Percentiles rank a stretch among this genome's conserved stretches.
These are phyloP conservation scores for Penicillium coffeae DNA, from an alignment of 495 filamentous ascomycete species.

Conservation along the genomic window DNA sequence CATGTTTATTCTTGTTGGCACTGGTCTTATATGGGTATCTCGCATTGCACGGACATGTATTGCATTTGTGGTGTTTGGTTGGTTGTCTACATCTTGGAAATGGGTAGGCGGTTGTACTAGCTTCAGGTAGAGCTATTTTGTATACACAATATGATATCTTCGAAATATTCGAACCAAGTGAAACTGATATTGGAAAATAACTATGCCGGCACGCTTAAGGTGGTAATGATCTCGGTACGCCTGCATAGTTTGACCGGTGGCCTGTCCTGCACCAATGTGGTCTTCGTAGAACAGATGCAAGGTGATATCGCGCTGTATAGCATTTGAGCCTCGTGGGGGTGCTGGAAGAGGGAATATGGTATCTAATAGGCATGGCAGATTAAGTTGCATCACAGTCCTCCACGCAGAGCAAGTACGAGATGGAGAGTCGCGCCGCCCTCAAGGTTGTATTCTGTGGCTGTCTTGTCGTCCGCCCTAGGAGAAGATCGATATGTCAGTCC, in stretches of 20 bases:
- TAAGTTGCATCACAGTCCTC: slow-evolving; percentile 48
- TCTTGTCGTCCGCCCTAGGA: slow-evolving; percentile 84
- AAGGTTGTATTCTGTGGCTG: slow-evolving; percentile 77
- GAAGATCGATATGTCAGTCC: neutral
- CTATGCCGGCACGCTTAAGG: neutral
- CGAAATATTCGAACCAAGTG: neutral
- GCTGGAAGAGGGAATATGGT: slow-evolving; percentile 19
- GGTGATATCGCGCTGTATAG: neutral
- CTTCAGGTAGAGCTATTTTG: too few species aligned
- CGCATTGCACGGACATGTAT: neutral
- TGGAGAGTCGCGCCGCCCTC: slow-evolving; percentile 93
- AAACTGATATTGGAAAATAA: neutral
- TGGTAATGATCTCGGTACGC: neutral
- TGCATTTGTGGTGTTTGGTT: neutral
- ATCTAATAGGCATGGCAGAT: slow-evolving; percentile 18
- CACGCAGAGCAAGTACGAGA: slow-evolving; percentile 88
- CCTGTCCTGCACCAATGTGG: neutral
- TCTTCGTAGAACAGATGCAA: neutral
- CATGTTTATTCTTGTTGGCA: neutral
- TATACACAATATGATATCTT: too few species aligned
- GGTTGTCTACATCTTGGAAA: neutral
- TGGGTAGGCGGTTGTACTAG: too few species aligned
- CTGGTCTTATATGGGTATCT: neutral
- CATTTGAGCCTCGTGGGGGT: slow-evolving; percentile 13
- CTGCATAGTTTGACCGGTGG: neutral